A percentile compares a stretch with the other conserved stretches of the same genome.
Evolutionary conservation across 1,139 yeast genomes (phyloP).

Genomic region (Meyerozyma sp.): DNA sequence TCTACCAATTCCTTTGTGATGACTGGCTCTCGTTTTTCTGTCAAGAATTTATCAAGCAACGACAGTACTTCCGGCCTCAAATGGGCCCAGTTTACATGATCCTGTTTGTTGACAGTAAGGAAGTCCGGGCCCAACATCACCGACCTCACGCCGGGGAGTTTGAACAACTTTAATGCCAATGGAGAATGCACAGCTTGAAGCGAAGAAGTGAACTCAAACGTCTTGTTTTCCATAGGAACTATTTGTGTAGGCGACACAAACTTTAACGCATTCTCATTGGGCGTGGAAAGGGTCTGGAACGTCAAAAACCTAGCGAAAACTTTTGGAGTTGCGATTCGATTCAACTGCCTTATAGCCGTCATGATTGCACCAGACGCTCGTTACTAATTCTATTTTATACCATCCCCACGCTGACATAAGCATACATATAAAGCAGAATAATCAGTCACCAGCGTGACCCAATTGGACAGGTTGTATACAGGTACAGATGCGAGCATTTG

Average conservation of each 20-base stretch:
- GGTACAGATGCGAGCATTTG: not conserved
- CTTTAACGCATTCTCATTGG: conserved; percentile 88
- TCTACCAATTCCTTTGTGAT: conserved; percentile 44
- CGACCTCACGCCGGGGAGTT: conserved; percentile 78
- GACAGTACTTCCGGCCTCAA: conserved; percentile 42
- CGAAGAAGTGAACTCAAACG: conserved; percentile 65
- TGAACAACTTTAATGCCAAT: conserved; percentile 72
- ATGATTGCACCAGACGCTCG: not conserved
- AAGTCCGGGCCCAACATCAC: conserved; percentile 77
- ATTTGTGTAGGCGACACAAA: conserved; percentile 50
- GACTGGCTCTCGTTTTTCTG: conserved; percentile 39
- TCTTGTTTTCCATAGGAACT: conserved; percentile 61
- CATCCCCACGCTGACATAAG: not conserved
- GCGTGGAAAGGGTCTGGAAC: conserved; percentile 57
- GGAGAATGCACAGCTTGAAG: conserved; percentile 74
- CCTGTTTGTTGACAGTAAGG: conserved; percentile 43
- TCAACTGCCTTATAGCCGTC: not conserved
- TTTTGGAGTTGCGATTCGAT: not conserved
- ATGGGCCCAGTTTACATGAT: conserved; percentile 42
- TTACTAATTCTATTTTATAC: not conserved
- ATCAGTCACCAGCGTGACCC: not conserved
- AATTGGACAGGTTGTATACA: not conserved
- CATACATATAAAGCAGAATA: not conserved
- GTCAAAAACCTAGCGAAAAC: conserved; percentile 20
- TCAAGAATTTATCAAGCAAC: conserved; percentile 33